Conservation (phyloP, 345 rosid genomes). For the Ailanthus altissimus region DNA sequence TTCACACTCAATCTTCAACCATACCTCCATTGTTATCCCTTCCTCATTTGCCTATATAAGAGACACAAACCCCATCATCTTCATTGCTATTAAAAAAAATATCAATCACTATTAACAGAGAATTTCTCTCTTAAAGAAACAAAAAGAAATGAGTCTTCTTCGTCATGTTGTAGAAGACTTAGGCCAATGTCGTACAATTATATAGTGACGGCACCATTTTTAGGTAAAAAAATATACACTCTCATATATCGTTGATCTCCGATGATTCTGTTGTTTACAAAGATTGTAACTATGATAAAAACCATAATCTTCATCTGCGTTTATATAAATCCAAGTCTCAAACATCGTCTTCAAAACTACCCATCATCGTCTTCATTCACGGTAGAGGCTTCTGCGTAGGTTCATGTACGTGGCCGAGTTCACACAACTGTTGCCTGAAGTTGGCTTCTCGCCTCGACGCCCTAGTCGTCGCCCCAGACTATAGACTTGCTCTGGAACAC, state of each 20-base stretch:
- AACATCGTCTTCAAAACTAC: constrained; percentile 23
- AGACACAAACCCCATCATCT: not conserved
- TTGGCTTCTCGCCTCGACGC: constrained; percentile 62
- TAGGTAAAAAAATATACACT: constrained; percentile 39
- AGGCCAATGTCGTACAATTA: constrained; percentile 65
- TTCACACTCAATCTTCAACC: not conserved
- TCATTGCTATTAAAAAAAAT: not conserved
- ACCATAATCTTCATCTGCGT: constrained; percentile 61
- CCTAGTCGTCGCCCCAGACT: constrained; percentile 65
- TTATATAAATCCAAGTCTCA: constrained; percentile 49
- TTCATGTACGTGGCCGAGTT: constrained; percentile 71
- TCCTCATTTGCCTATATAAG: not conserved
- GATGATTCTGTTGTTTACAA: constrained; percentile 49
- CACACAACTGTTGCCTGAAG: constrained; percentile 66
- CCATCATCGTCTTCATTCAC: constrained; percentile 53
- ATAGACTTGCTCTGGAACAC: constrained; percentile 80
- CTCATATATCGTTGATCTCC: constrained; percentile 28
- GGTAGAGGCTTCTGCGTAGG: constrained; percentile 94
- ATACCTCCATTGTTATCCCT: not conserved
- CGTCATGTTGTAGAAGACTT: constrained; percentile 67
- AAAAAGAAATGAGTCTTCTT: constrained; percentile 45
- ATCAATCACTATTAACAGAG: not conserved
- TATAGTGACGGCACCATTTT: constrained; percentile 62
- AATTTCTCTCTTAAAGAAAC: not conserved
- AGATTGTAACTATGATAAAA: constrained; percentile 53